Evolutionary conservation across 306 rosid species (phyloP), one percentile per base, ranked within the genome.

Genomic region (Pterocarpus macrocarpus): DNA sequence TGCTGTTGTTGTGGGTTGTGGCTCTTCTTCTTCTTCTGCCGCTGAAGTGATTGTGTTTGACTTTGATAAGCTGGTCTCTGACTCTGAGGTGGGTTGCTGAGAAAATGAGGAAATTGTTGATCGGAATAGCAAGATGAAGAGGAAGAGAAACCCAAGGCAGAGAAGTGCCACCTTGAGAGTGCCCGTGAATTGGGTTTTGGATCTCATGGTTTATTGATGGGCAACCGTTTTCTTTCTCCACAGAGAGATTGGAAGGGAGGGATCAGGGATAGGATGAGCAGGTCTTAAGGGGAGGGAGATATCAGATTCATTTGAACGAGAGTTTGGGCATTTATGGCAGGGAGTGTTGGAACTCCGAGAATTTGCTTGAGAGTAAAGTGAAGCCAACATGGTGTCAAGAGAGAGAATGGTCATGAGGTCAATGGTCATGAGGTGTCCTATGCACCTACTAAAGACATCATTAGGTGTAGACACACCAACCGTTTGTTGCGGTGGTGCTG

Each of bases 141-240:
- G 56, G 80, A 84, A 33, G 84, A 90, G 61, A 43, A 83, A 72
- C 22, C 80, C 66, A 50, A 88, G 77, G 45, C 81, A 66, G 41
- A 87, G 44, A 12, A 93, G 69, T 41, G 88, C 62, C 61, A 95
- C 76, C 77, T 93, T 95, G 49, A 90, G 84, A 83, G 65, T 86
- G 76, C 80, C 61, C 12, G 80, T 45, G 82, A 84, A 64, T 70
- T 81, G 86, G 33, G 84, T 64, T 74, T 81, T 78, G 78, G 87
- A 73, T 65, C 88, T 87, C 84, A 84, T 85, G 76, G 62, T 76
- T 41, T 52, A 12, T 55, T 22, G 34, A 10, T 72, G 33, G 62
- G 32, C 3, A 14, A 9, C 28, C 28, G 28, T 22, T 22, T 22
- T 22, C 28, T 22, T 22, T 22, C 17, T 57, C 5, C 15, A 3